Evolutionary conservation across 2,329 filamentous ascomycete genomes (phyloP).

Genomic region (Coniochaeta prunicola): DNA sequence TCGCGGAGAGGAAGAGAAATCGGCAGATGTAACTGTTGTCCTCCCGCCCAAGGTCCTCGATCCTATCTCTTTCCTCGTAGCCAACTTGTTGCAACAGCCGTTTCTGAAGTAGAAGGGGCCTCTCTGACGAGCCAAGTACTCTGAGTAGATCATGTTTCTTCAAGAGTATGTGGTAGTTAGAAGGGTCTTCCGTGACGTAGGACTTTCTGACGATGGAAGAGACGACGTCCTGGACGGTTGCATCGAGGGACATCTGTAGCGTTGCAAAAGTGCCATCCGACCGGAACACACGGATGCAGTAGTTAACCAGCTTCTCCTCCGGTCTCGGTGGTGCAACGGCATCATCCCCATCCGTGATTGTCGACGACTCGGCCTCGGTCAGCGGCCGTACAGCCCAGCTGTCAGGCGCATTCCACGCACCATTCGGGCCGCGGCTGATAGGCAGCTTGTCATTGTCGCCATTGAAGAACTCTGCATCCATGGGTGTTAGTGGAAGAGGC

Average conservation of each 20-base stretch:
- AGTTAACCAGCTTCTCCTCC: slow-evolving; percentile 69
- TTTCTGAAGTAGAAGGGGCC: slow-evolving; percentile 88
- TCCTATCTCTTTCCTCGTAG: slow-evolving; percentile 76
- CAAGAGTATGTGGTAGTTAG: slow-evolving; percentile 94
- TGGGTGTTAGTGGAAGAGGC: slow-evolving; percentile 62
- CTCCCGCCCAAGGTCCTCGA: slow-evolving; percentile 91
- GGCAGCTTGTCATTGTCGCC: slow-evolving; percentile 32
- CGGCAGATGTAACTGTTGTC: slow-evolving; percentile 96
- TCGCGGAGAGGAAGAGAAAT: slow-evolving; percentile 87
- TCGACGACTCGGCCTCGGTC: slow-evolving; percentile 53
- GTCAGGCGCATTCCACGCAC: slow-evolving; percentile 87
- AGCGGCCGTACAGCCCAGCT: slow-evolving; percentile 88
- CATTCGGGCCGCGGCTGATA: slow-evolving; percentile 28
- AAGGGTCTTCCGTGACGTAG: slow-evolving; percentile 79
- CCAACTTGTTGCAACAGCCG: slow-evolving; percentile 83
- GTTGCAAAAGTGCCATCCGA: slow-evolving; percentile 93
- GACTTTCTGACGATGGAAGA: slow-evolving; percentile 92
- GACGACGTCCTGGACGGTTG: slow-evolving; percentile 80
- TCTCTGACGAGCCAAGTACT: slow-evolving; percentile 69
- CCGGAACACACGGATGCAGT: slow-evolving; percentile 93
- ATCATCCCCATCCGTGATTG: slow-evolving; percentile 58
- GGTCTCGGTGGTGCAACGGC: slow-evolving; percentile 57
- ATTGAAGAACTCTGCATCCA: slow-evolving; percentile 41
- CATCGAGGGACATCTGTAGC: slow-evolving; percentile 74
- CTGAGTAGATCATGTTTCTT: slow-evolving; percentile 86